Conservation (phyloP, 1,284 basidiomycete species). For the Apiotrichum porosum region DNA sequence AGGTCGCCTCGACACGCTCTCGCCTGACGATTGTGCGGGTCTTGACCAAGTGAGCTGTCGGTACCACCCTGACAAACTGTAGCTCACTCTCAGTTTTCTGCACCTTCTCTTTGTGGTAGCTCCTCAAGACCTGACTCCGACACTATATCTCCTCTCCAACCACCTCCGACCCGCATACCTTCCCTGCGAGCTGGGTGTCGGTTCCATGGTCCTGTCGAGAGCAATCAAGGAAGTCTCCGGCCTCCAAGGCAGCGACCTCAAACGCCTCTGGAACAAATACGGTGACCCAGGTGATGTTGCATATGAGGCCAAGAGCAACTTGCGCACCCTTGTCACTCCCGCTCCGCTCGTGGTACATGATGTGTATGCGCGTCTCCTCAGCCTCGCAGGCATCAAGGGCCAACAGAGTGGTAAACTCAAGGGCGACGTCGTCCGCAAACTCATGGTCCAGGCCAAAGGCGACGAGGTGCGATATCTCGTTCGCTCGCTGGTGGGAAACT, state of each 20-base stretch:
- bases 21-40: conserved; percentile 74
- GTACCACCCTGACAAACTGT: background rate
- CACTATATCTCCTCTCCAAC: conserved; percentile 88
- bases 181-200: conserved; percentile 69
- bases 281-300: conserved; percentile 79
- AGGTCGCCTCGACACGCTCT: conserved; percentile 70
- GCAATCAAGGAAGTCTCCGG: conserved; percentile 80
- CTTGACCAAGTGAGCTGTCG: conserved; percentile 62
- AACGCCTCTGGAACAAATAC: conserved; percentile 52
- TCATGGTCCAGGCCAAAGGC: conserved; percentile 76
- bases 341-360: conserved; percentile 61
- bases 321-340: conserved; percentile 70
- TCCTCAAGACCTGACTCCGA: conserved; percentile 64
- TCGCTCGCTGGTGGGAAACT: conserved; percentile 71
- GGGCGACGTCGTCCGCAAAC: conserved; percentile 70
- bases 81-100: conserved; percentile 48
- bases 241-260: conserved; percentile 62
- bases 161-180: conserved; percentile 73
- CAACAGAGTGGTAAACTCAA: conserved; percentile 70
- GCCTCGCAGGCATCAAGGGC: conserved; percentile 64
- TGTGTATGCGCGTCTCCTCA: conserved; percentile 63
- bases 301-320: conserved; percentile 70
- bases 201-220: conserved; percentile 68
- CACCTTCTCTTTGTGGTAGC: conserved; percentile 66
- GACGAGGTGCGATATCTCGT: conserved; percentile 83